Evolutionary conservation across 768 basidiomycete species (phyloP).

Genomic region (Lactifluus rugatus): DNA sequence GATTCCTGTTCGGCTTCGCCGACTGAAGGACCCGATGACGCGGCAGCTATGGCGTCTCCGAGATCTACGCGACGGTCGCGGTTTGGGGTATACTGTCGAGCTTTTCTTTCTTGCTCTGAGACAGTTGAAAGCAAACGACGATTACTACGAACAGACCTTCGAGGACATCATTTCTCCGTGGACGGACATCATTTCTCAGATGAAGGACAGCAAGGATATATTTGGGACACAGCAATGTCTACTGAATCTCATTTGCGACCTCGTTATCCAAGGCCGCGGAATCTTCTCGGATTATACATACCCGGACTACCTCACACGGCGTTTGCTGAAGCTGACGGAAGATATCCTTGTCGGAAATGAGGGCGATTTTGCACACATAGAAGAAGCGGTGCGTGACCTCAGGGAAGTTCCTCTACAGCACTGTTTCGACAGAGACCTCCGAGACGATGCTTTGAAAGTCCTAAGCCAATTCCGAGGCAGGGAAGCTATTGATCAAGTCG

Average conservation of each 20-base stretch:
- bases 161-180: background rate
- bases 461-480: background rate
- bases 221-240: background rate
- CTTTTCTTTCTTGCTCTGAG: constrained; percentile 4
- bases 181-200: too few relatives aligned
- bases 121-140: background rate
- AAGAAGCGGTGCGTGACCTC: background rate
- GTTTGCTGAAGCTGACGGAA: background rate
- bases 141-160: background rate
- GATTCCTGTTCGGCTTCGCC: background rate
- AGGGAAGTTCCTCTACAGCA: background rate
- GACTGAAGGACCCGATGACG: background rate
- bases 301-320: background rate
- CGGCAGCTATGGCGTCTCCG: constrained; percentile 6
- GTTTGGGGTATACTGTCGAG: background rate
- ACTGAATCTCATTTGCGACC: constrained; percentile 1
- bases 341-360: background rate
- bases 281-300: background rate
- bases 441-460: background rate
- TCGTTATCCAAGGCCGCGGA: background rate
- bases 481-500: background rate
- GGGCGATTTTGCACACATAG: background rate
- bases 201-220: background rate
- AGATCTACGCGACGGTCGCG: background rate
- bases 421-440: background rate